Base-by-base conservation (phyloP, 306 rosid species). In the Citrullus colocynthis region DNA sequence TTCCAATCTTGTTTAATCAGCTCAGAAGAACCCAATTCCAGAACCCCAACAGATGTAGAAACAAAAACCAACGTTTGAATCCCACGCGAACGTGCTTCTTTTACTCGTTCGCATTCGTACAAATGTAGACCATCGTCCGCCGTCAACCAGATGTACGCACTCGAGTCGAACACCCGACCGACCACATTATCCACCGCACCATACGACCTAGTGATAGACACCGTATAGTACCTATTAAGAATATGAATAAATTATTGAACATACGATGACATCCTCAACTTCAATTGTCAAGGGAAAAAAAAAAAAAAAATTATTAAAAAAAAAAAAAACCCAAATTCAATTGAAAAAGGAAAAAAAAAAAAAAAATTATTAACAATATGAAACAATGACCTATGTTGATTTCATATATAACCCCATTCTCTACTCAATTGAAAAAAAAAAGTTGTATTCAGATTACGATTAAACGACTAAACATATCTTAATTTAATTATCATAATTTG, bases 11-110 rank as follows among this genome's bases (percentile, higher is more conserved):
- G 78, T 20, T 41, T 48, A 37, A 84, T 74, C 79, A 79, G 30
- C 5, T 84, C 74, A 44, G 58, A 55, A 51, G 91, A 86, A 45
- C 86, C 91, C 17, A 88, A 30, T 71, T 88, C 89, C 30, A 88
- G 64, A 3, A 84, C 89, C 13, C 91, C 91, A 54, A 10, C 9
- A 0, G 85, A 64, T 16, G 79, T 81, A 3, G 84, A 74, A 49
- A 88, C 62, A 49, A 80, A 88, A 24, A 84, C 83, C 52, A 88
- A 42, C 16, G 91, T 84, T 6, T 74, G 84, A 83, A 88, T 70
- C 32, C 87, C 89, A 13, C 78, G 84, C 17, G 54, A 18, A 1
- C 75, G 55, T 4, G 89, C 91, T 79, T 88, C 86, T 62, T 81
- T 69, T 2, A 82, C 86, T 84, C 91, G 83, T 3, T 84, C 86